phyloP scores from a whole-genome alignment of 148 eudicot species.

The Gaultheria prostrata region DNA sequence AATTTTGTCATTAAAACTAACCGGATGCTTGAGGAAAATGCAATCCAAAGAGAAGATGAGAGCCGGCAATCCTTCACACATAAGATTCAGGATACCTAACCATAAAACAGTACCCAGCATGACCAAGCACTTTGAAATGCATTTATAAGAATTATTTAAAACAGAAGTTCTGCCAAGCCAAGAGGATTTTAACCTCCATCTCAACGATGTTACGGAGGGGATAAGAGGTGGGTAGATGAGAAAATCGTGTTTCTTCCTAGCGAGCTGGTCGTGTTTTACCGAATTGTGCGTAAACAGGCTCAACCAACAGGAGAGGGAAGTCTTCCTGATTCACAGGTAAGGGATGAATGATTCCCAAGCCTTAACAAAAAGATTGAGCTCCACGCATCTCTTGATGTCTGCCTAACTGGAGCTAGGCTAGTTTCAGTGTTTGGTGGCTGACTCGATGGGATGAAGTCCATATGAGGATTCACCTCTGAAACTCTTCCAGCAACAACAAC shows the following conservation, averaged over 20 bases:
- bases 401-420: background rate
- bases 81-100: background rate
- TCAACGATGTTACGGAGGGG: background rate
- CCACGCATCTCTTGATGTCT: background rate
- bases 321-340: background rate
- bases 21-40: background rate
- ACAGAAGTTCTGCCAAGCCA: background rate
- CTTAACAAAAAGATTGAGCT: background rate
- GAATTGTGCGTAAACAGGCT: background rate
- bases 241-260: background rate
- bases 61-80: background rate
- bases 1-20: slow-evolving; percentile 15
- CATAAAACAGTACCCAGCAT: background rate
- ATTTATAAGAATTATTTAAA: background rate
- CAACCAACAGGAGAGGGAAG: background rate
- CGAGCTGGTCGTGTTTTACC: background rate
- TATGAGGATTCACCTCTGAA: background rate
- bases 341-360: background rate
- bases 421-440: slow-evolving; percentile 4
- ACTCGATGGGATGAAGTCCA: background rate
- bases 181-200: slow-evolving; percentile 3
- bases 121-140: slow-evolving; percentile 7
- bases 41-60: background rate
- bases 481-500: background rate
- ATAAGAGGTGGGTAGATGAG: background rate